Conservation (phyloP, 306 rosid genomes). For the Lathyrus tuberosus region DNA sequence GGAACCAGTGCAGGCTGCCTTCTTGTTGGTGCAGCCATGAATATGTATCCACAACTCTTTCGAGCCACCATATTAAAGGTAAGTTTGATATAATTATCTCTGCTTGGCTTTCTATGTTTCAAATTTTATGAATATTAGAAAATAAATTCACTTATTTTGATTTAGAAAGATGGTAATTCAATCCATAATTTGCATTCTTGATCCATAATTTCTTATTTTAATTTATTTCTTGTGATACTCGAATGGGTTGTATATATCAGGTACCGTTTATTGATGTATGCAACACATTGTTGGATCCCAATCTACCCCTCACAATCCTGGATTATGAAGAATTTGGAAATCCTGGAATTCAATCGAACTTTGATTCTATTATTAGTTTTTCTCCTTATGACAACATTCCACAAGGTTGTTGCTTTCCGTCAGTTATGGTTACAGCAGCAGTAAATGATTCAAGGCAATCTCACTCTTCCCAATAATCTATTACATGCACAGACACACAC, state of each 20-base stretch:
- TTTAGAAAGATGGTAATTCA: no score
- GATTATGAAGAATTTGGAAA: conserved; percentile 95
- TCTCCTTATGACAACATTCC: conserved; percentile 90
- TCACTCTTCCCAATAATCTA: conserved; percentile 14
- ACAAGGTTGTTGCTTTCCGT: conserved; percentile 70
- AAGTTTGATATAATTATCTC: not conserved
- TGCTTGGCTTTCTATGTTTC: no score
- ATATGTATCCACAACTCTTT: conserved; percentile 78
- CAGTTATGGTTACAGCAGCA: conserved; percentile 79
- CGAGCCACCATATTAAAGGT: conserved; percentile 84
- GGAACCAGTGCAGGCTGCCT: conserved; percentile 92
- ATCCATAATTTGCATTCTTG: not conserved
- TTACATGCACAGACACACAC: not conserved
- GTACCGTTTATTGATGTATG: conserved; percentile 96
- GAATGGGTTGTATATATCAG: conserved; percentile 45
- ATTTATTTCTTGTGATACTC: conserved; percentile 30
- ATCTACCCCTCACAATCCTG: conserved; percentile 81
- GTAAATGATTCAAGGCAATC: conserved; percentile 80
- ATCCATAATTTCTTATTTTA: conserved; percentile 10
- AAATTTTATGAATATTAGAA: no score
- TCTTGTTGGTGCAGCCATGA: conserved; percentile 77
- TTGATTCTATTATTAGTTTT: conserved; percentile 62
- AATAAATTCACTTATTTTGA: conserved; percentile 10
- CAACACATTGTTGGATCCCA: conserved; percentile 87
- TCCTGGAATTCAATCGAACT: conserved; percentile 59